Evolutionary conservation across 176 grass and related monocot species (phyloP).

Genomic region (Rhynchospora pubera): DNA sequence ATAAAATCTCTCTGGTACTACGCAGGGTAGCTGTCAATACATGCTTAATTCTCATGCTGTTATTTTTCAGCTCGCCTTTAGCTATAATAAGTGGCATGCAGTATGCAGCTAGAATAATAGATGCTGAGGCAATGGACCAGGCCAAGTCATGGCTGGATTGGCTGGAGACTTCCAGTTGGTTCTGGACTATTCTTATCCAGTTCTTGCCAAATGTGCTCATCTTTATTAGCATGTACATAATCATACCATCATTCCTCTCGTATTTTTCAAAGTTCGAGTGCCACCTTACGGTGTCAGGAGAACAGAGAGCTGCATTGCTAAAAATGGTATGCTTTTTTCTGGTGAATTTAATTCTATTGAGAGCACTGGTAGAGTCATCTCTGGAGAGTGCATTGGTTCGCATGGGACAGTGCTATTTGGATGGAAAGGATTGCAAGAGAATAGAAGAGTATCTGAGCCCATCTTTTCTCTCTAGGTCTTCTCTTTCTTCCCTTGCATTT

Average conservation of each 20-base stretch:
- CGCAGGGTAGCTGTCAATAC: constrained; percentile 78
- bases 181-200: constrained; percentile 85
- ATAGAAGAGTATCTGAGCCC: constrained; percentile 93
- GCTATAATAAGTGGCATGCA: constrained; percentile 88
- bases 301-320: constrained; percentile 85
- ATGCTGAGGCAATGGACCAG: constrained; percentile 94
- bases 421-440: constrained; percentile 70
- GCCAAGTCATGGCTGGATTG: constrained; percentile 86
- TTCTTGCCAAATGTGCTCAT: constrained; percentile 92
- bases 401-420: constrained; percentile 89
- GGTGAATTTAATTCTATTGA: constrained; percentile 89
- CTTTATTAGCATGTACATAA: constrained; percentile 97
- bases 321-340: constrained; percentile 99
- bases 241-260: constrained; percentile 79
- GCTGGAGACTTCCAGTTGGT: constrained; percentile 91
- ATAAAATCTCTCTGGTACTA: constrained; percentile 59
- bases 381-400: constrained; percentile 86
- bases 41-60: constrained; percentile 83
- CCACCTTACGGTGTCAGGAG: constrained; percentile 87
- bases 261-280: constrained; percentile 99
- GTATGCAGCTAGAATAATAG: constrained; percentile 73
- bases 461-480: constrained; percentile 92
- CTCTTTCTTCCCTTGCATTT: constrained; percentile 90
- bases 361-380: constrained; percentile 83
- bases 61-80: constrained; percentile 94